Percentiles rank a stretch among this genome's conserved stretches.
These are phyloP conservation scores for Rhizopogon parksii DNA, from an alignment of 1,284 basidiomycete species.

Conservation along the genomic window DNA sequence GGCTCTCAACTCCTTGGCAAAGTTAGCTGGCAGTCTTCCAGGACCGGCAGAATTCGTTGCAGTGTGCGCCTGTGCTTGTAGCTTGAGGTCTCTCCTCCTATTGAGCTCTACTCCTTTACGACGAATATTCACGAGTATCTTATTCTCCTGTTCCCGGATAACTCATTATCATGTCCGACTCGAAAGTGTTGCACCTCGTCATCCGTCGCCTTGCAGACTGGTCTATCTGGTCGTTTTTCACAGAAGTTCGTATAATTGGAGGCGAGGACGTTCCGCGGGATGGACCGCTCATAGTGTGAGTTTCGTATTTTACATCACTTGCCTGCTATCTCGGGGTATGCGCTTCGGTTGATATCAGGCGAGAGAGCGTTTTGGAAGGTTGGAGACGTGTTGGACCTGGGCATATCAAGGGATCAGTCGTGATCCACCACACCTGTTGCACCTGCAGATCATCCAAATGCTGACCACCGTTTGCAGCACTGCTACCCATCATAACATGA, in stretches of 20 bases:
- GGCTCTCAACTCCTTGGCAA: too few relatives aligned
- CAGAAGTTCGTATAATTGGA: slow-evolving; percentile 76
- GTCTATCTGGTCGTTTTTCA: slow-evolving; percentile 82
- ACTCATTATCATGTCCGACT: slow-evolving; percentile 27
- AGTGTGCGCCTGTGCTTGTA: not conserved
- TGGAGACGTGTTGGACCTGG: not conserved
- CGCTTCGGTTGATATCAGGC: not conserved
- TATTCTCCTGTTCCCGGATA: not conserved
- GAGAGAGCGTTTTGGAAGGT: not conserved
- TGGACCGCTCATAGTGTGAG: slow-evolving; percentile 85
- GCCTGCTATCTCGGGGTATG: too few relatives aligned
- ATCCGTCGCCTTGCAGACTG: slow-evolving; percentile 65
- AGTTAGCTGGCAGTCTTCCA: not conserved
- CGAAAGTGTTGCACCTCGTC: slow-evolving; percentile 48
- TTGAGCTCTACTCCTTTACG: slow-evolving; percentile 1
- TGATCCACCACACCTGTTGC: not conserved
- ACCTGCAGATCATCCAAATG: too few relatives aligned
- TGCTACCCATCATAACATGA: slow-evolving; percentile 90
- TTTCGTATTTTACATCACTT: slow-evolving; percentile 16
- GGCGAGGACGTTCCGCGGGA: slow-evolving; percentile 78
- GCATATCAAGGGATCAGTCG: not conserved
- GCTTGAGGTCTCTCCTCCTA: not conserved
- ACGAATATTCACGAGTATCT: slow-evolving; percentile 1
- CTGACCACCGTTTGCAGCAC: slow-evolving; percentile 40
- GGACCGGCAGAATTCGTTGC: not conserved